Evolutionary conservation across 306 rosid genomes (phyloP), one percentile per base, ranked within the genome.

Genomic region (Lablab purpureus): DNA sequence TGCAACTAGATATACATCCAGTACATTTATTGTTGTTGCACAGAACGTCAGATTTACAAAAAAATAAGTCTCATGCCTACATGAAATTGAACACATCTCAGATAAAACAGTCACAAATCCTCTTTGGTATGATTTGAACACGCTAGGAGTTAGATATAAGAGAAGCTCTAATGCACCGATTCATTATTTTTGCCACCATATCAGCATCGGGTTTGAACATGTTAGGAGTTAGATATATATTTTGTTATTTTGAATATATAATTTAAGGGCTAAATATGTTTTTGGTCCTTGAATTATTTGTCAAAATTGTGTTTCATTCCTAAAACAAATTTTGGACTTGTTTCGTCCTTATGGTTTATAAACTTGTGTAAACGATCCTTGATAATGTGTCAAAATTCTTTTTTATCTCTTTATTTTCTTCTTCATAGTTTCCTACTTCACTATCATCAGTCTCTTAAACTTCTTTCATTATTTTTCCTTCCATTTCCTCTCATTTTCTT

Each of bases 1-100:
- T n/a, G 12, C 25, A 64, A 36, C 46, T 45, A 80, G 43, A 65
- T 45, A 86, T 37, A 36, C 56, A 47, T 45, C 47, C 2, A 32
- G 28, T 50, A 73, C 22, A 43, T 49, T 54, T 56, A 65, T 52
- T 25, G 37, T 34, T 49, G 46, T 73, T 60, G 73, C 68, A 66
- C 25, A 30, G 13, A 71, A 32, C 66, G 82, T 58, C 25, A 58
- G 49, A 36, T 56, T 71, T 37, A 23, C 1, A 40, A 58, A 17
- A 23, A 41, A 55, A 15, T 9, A 37, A 73, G 10, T 73, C 40
- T 5, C 67, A 56, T 11, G 78, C 25, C 25, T 73, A 18, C 40
- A 62, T n/a, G 7, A 64, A 64, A 64, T 25, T 21, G 59, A 11
- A 14, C 18, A 7, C 7, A 65, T 46, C 19, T 32, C 56, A 60